Base-by-base conservation (phyloP, 2,329 filamentous ascomycete species). In the Fonsecaea erecta region DNA sequence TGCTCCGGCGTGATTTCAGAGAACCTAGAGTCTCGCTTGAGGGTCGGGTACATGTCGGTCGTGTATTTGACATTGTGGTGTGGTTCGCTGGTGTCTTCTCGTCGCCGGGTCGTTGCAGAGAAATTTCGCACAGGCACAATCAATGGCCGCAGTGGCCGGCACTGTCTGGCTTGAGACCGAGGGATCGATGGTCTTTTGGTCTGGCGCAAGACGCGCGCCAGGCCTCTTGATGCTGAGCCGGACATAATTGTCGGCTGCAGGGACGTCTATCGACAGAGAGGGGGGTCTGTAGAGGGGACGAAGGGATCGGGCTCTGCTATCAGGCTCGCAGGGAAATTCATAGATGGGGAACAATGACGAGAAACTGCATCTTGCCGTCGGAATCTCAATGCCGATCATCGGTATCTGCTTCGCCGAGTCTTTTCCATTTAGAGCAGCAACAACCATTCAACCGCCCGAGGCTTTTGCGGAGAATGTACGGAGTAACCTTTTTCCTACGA, bases 1-100 rank as follows among this genome's bases (percentile, higher is more conserved):
- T 99, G 90, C 43, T 94, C 90, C 52, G 83, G 77, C 2, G 88
- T 92, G 71, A 99, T 80, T 75, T 82, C 73, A 12, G 74, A 73
- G 77, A 95, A 99, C 30, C 87, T 88, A 14, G 86, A 77, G 74
- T 97, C 88, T 71, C 95, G 87, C 80, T 93, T 87, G 73, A 99
- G 82, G 65, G 90, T 84, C 8, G 95, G 94, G 64, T 85, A 88
- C 75, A 88, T 90, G 71, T 97, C 91, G 60, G 91, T 87, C 16
- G 95, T 99, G 80, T 90, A 91, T 77, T 90, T 91, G 75, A 89
- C 69, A 53, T 69, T 55, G 60, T 63, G 69, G 14, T 62, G 48
- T 3, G 66, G 64, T 52, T 71, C 70, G 28, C 61, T 55, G 11
- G 56, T 62, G 53, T 69, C 68, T 26, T 68, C 66, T 37, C 58